Base-by-base conservation (phyloP, 2,329 filamentous ascomycete species). In the Epichloe hybrida region DNA sequence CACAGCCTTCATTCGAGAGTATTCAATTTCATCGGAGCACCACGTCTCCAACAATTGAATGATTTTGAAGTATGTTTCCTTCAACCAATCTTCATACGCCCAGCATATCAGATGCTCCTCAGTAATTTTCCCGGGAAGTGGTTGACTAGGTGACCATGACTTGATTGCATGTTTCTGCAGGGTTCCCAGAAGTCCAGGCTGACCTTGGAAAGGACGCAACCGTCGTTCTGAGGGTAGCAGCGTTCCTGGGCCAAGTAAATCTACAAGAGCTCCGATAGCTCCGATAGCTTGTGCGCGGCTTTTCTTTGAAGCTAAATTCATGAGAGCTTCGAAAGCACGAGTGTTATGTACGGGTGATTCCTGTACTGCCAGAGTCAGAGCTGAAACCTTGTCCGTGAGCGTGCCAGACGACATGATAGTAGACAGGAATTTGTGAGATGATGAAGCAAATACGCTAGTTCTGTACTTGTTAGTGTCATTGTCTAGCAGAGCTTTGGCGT, bases 321-420 rank as follows among this genome's bases (percentile, higher is more conserved):
- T 74, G 45, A 98, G 72, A 55, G 81, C 88, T 59, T 97, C 91
- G 55, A 97, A 82, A 0, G 90, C 86, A 62, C 93, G 91, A 55
- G 81, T 83, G 54, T 90, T 97, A 67, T 98, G 93, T 48, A 97
- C 72, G 17, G 93, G 93, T 8, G 94, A 97, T 67, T 98, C 93
- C 70, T 98, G 94, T 12, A 96, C 83, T 51, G 93, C 86, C 58
- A 98, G 74, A 4, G 93, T 98, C 61, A 98, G 73, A 3, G 93
- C 94, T 3, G 93, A 98, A 42, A 97, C 85, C 66, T 96, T 97
- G 66, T 98, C 93, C 51, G 89, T 94, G 59, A 97, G 79, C 9
- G 94, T 98, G 73, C 93, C 93, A 2, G 90, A 94, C 9, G 88
- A 75, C 87, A 97, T 96, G 65, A 98, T 96, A 17, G 89, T 95